Percentiles rank a stretch among this genome's conserved stretches.
Evolutionary conservation across 2,329 filamentous ascomycete species (phyloP).

Genomic region (Venturia oleaginea): DNA sequence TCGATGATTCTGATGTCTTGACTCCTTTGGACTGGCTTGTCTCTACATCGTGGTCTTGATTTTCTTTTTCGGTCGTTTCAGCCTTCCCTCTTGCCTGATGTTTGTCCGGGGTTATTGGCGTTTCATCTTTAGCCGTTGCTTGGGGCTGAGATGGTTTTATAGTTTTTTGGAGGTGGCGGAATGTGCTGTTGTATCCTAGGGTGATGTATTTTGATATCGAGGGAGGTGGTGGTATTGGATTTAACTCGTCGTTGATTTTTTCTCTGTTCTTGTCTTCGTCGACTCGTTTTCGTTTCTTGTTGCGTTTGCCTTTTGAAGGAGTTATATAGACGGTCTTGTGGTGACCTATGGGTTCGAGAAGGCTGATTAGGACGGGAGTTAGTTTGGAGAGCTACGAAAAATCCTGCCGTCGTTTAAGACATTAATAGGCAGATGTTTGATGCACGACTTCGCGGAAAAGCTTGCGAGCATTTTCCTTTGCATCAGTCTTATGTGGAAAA

Average conservation of each 20-base stretch:
- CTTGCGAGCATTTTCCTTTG: not conserved
- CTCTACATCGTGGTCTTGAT: not conserved
- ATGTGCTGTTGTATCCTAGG: conserved; percentile 56
- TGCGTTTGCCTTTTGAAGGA: conserved; percentile 53
- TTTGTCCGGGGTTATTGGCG: not conserved
- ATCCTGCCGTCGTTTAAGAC: too few relatives aligned
- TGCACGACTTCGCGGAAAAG: too few relatives aligned
- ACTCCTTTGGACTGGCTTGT: not conserved
- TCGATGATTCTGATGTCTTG: not conserved
- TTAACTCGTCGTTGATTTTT: conserved; percentile 13
- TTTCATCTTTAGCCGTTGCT: not conserved
- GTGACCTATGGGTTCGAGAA: conserved; percentile 55
- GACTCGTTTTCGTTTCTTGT: conserved; percentile 42
- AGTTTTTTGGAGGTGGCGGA: conserved; percentile 44
- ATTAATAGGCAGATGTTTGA: too few relatives aligned
- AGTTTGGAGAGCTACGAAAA: not conserved
- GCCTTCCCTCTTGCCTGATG: not conserved
- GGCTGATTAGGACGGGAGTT: conserved; percentile 37
- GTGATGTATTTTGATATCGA: conserved; percentile 51
- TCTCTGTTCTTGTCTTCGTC: conserved; percentile 12
- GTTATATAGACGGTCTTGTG: conserved; percentile 46
- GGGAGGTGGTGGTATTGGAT: conserved; percentile 33
- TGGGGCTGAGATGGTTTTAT: not conserved
- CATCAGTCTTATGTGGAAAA: not conserved
- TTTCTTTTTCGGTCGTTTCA: not conserved